Base-by-base conservation (phyloP, 176 grass and related monocot genomes). In the Zizania latifolia region DNA sequence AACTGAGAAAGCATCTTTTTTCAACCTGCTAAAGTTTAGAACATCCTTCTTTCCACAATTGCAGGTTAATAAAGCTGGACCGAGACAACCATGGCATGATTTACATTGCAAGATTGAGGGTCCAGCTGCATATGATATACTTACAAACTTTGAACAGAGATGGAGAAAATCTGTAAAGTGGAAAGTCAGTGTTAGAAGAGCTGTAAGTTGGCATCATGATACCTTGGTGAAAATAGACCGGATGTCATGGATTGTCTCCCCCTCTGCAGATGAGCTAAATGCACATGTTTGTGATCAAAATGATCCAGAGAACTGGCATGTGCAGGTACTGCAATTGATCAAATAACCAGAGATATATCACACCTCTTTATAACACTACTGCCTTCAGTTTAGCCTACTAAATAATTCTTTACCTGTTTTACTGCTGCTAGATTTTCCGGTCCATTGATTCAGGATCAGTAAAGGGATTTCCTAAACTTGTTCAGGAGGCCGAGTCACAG, bases 371-470 rank as follows among this genome's bases (percentile, higher is more conserved):
- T 5, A 45, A 31, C 58, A 31, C 58, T 85, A 30, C 32, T 56
- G 27, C 41, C 3, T 58, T 32, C 32, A 10, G 27, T 83, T 31
- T 81, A 29, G 23, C 38, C 44, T 55, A 66, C 39, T 38, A 34
- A 28, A 43, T 65, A 59, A 17, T 67, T 81, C 0, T 66, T 78
- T 79, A 75, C 30, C 15, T 12, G 74, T 74, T 29, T 58, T 19
- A 61, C 43, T 46, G 45, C 40, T 38, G 70, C 32, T 71, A 98
- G 94, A 70, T 94, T 79, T 98, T 98, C 59, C 71, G 91, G 29
- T 98, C 95, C 14, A 94, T 98, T 80, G 95, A 98, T 87, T 98
- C 89, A 54, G 91, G 95, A 76, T 94, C 91, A 30, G 72, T 94
- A 33, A 98, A 81, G 75, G 95, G 91, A 46, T 89, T 94, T 62